Evolutionary conservation across 2,329 filamentous ascomycete species (phyloP).

Genomic region (Camptophora hylomeconis): DNA sequence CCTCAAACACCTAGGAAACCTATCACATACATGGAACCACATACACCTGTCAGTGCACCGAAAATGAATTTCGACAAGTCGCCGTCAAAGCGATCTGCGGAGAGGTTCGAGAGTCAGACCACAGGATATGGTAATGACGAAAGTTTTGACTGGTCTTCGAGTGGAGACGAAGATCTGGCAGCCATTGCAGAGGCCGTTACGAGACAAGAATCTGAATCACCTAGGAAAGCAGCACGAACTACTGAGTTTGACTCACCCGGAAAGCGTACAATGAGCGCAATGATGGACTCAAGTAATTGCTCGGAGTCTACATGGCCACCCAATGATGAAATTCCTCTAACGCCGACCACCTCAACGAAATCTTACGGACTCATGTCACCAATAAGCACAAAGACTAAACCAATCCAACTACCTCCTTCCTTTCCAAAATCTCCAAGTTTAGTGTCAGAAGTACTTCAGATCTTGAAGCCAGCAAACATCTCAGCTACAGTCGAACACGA

Average conservation of each 20-base stretch:
- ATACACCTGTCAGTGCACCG: conserved; percentile 9
- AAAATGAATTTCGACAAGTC: no score
- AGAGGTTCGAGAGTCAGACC: conserved; percentile 3
- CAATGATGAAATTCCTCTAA: conserved; percentile 15
- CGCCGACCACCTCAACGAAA: conserved; percentile 12
- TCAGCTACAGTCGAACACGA: conserved; percentile 23
- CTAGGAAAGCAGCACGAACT: conserved; percentile 25
- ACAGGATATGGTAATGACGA: conserved; percentile 23
- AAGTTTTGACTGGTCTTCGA: conserved; percentile 26
- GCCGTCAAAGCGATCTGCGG: no score
- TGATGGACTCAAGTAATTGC: conserved; percentile 8
- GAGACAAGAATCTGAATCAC: conserved; percentile 17
- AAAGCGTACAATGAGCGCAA: conserved; percentile 25
- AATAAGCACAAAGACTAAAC: conserved; percentile 5
- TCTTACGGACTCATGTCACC: conserved; percentile 12
- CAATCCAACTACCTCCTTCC: conserved; percentile 8
- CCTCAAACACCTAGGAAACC: conserved; percentile 18
- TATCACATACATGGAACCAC: conserved; percentile 4
- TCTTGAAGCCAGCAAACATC: conserved; percentile 23
- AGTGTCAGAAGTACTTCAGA: conserved; percentile 18
- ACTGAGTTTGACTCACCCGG: conserved; percentile 1
- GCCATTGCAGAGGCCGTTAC: conserved; percentile 18
- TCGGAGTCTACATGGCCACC: conserved; percentile 6
- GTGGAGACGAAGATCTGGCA: conserved; percentile 22
- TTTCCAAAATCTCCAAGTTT: conserved; percentile 20